Conservation (phyloP, 495 filamentous ascomycete genomes). For the Darksidea phi region DNA sequence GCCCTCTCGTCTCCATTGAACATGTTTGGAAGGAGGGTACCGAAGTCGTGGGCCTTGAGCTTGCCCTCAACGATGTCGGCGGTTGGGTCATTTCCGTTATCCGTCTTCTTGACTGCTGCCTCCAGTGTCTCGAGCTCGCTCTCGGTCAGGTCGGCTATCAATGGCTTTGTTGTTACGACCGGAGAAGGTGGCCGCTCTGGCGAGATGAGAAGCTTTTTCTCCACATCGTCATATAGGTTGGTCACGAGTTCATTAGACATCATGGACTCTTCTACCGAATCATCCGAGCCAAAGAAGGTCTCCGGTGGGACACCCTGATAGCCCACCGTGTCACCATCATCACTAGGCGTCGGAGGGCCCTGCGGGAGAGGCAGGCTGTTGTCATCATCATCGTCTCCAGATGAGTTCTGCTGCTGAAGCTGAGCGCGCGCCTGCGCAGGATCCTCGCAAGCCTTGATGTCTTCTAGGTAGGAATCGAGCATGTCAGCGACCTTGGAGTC, state of each 20-base stretch:
- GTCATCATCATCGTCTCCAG: too few species aligned
- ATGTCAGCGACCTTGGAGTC: background rate
- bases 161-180: background rate
- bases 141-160: background rate
- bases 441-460: too few species aligned
- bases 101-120: background rate
- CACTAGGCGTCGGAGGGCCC: too few species aligned
- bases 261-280: too few species aligned
- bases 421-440: too few species aligned
- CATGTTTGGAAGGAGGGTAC: constrained; percentile 50
- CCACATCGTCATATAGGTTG: background rate
- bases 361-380: too few species aligned
- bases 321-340: too few species aligned
- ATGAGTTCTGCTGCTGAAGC: too few species aligned
- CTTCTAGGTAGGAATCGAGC: background rate
- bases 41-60: constrained; percentile 62
- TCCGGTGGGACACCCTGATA: too few species aligned
- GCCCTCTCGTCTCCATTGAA: constrained; percentile 31
- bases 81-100: background rate
- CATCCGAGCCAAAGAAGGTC: too few species aligned
- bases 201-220: background rate
- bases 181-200: background rate
- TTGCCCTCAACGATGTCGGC: constrained; percentile 24
- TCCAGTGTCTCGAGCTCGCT: background rate
- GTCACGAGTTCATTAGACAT: background rate